Conservation (phyloP, 202 grass and related monocot genomes). For the Sporobolus alterniflorus region DNA sequence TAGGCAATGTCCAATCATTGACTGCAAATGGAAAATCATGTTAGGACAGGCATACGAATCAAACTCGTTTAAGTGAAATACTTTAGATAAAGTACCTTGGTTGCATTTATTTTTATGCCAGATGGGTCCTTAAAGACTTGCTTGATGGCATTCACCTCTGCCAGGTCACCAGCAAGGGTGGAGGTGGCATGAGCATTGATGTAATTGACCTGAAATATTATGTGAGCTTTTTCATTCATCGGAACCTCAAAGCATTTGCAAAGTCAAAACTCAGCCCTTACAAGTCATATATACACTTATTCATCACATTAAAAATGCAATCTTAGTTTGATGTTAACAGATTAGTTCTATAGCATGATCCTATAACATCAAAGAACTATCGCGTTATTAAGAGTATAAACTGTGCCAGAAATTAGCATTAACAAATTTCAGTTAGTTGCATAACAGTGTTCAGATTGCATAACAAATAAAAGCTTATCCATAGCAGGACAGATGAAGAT, state of each 20-base stretch:
- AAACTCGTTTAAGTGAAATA: neutral
- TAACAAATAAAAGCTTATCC: no score
- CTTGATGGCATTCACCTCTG: constrained; percentile 92
- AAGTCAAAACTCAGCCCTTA: constrained; percentile 24
- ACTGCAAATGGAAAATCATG: constrained; percentile 56
- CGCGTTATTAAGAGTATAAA: neutral
- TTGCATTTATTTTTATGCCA: constrained; percentile 95
- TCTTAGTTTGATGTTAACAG: neutral
- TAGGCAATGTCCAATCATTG: constrained; percentile 97
- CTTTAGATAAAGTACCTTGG: constrained; percentile 66
- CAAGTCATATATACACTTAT: neutral
- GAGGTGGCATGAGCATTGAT: constrained; percentile 98
- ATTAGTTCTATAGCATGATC: neutral
- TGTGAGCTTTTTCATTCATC: neutral
- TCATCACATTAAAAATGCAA: neutral
- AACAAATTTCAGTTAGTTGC: neutral
- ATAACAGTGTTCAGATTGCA: no score
- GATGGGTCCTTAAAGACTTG: constrained; percentile 86
- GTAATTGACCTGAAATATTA: constrained; percentile 81
- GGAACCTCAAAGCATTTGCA: neutral
- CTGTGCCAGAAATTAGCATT: neutral
- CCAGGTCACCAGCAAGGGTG: constrained; percentile 91
- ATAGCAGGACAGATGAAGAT: neutral
- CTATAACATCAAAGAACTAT: neutral
- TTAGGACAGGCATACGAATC: constrained; percentile 31